phyloP scores from a whole-genome alignment of 2,329 filamentous ascomycete species.

The Mariannaea sp. region DNA sequence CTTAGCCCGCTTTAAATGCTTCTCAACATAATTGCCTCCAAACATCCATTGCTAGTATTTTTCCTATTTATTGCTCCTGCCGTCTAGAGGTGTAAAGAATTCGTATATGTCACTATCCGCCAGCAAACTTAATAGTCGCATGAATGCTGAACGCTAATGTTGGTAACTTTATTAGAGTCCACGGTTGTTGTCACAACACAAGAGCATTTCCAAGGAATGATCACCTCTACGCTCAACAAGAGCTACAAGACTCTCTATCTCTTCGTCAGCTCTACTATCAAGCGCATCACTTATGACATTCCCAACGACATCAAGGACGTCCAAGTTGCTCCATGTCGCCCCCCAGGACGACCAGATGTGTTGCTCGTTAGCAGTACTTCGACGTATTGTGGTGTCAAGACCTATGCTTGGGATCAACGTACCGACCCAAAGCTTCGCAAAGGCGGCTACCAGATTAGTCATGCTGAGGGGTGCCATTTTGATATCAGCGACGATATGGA shows the following conservation, averaged over 20 bases:
- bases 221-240: background rate
- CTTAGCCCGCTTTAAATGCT: too few species aligned
- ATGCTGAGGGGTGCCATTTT: constrained; percentile 7
- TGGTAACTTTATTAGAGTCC: background rate
- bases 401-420: constrained; percentile 4
- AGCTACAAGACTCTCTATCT: background rate
- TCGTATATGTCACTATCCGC: too few species aligned
- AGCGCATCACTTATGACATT: constrained; percentile 3
- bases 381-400: constrained; percentile 4
- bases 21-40: too few species aligned
- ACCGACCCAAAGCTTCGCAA: background rate
- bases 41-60: too few species aligned
- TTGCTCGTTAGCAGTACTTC: constrained; percentile 6
- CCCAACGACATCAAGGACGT: background rate
- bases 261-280: constrained; percentile 4
- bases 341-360: background rate
- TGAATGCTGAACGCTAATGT: background rate
- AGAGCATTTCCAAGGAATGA: background rate
- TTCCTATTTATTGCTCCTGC: too few species aligned
- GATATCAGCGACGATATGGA: constrained; percentile 1
- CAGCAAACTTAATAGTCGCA: too few species aligned
- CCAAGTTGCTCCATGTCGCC: background rate
- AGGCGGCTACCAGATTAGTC: background rate
- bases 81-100: too few species aligned
- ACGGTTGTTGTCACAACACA: constrained; percentile 5